Evolutionary conservation across 768 basidiomycete species (phyloP), one percentile per base, ranked within the genome.

Genomic region (Serendipita sp.): DNA sequence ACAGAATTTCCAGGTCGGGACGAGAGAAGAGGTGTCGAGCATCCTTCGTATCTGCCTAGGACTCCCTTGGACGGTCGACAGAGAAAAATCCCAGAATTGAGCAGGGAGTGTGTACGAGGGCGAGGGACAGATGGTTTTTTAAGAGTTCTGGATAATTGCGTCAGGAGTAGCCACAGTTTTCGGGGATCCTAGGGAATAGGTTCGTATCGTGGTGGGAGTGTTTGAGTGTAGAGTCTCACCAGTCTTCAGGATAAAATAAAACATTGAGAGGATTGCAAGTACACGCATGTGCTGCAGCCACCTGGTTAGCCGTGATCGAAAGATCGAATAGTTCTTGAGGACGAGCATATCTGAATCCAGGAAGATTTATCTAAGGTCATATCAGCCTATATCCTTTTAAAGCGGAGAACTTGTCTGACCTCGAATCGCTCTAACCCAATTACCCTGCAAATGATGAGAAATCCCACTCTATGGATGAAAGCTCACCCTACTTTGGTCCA

Each of bases 71-170:
- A 92, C 0, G 96, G 95, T 23, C 79, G 82, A 51, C 97, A 79
- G 51, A 97, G 83, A 65, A 99, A 88, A 5, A 86, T 81, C 10
- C 95, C 95, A 0, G 88, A 88, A 75, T 99, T 99, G 66, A 98
- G 83, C 44, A 85, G 86, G 16, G 78, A 73, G 70, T 92, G 81
- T 1, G 92, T 86, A 3, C 89, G 82, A 13, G 89, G 90, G 47
- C 70, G 65, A 0, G 70, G 56, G 2, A 75, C 71, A 64, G 79
- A 77, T 60, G 67, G 66, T 10, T 76, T 44, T 76, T 77, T 36
- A 77, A 68, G 34, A 82, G 80, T 5, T 76, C 75, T 3, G 81
- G 79, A 64, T 78, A 76, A 23, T 69, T 67, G 63, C 80, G 72
- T 4, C 78, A 73, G 3, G 87, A 85, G 73, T 91, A 85, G 23